phyloP scores from a whole-genome alignment of 331 rosid species.

The Saraca asoca region DNA sequence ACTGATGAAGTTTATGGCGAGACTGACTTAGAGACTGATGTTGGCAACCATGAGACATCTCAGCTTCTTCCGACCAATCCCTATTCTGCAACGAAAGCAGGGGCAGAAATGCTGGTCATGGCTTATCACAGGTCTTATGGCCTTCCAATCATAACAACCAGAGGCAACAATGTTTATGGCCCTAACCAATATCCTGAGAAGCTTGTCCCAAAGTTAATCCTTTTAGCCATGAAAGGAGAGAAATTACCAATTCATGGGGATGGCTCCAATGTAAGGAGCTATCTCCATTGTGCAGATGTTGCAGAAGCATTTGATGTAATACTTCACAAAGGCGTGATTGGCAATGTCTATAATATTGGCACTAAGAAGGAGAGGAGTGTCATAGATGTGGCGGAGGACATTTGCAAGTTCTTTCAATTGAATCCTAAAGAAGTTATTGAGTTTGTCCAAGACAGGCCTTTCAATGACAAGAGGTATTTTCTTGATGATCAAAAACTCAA shows the following conservation, averaged over 20 bases:
- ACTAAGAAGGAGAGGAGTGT: slow-evolving; percentile 49
- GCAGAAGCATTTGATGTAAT: slow-evolving; percentile 51
- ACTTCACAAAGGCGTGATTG: slow-evolving; percentile 49
- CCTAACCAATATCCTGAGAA: slow-evolving; percentile 76
- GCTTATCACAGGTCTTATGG: slow-evolving; percentile 68
- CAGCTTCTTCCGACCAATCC: slow-evolving; percentile 79
- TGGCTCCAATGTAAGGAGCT: slow-evolving; percentile 62
- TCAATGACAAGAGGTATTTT: slow-evolving; percentile 51
- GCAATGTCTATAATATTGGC: slow-evolving; percentile 52
- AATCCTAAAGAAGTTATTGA: slow-evolving; percentile 33
- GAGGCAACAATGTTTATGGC: slow-evolving; percentile 77
- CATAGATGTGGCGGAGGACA: slow-evolving; percentile 42
- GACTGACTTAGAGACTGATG: slow-evolving; percentile 49
- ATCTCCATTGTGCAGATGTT: slow-evolving; percentile 47
- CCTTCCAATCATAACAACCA: slow-evolving; percentile 60
- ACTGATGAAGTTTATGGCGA: slow-evolving; percentile 72
- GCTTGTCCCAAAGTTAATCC: slow-evolving; percentile 67
- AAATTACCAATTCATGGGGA: slow-evolving; percentile 74
- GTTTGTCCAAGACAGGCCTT: slow-evolving; percentile 50
- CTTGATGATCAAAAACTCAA: slow-evolving; percentile 50
- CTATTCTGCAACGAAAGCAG: slow-evolving; percentile 83
- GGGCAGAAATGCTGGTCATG: slow-evolving; percentile 81
- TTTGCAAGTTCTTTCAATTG: slow-evolving; percentile 38
- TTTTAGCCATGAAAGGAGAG: slow-evolving; percentile 68
- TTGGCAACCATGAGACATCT: slow-evolving; percentile 70